Evolutionary conservation across 202 grass and related monocot species (phyloP).

Genomic region (Dendrocalamus latiflorus): DNA sequence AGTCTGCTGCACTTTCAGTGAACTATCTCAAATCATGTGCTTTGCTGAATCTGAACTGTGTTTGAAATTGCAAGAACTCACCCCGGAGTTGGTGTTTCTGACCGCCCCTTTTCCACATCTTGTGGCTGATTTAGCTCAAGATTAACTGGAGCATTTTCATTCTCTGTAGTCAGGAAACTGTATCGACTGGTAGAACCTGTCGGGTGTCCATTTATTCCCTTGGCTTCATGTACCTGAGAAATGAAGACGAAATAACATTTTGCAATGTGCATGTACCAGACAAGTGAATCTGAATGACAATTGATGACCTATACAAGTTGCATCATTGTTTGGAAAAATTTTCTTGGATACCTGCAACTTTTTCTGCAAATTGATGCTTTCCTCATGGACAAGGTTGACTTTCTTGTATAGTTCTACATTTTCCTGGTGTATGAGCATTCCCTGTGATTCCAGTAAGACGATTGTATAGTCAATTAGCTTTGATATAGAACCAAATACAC

Average conservation of each 20-base stretch:
- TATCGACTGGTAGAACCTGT: constrained; percentile 28
- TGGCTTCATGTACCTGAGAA: constrained; percentile 27
- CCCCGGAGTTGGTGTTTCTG: constrained; percentile 34
- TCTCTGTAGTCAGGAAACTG: constrained; percentile 30
- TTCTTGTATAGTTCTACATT: constrained; percentile 62
- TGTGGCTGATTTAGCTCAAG: constrained; percentile 37
- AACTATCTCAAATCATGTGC: neutral
- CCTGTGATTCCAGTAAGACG: constrained; percentile 28
- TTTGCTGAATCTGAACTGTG: neutral
- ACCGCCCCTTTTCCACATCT: neutral
- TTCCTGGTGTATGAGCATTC: constrained; percentile 55
- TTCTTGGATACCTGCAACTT: constrained; percentile 37
- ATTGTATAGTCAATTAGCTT: neutral
- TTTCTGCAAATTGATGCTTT: constrained; percentile 52
- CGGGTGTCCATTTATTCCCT: constrained; percentile 22
- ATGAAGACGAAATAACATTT: constrained; percentile 3
- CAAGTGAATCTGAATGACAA: neutral
- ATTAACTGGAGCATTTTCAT: constrained; percentile 30
- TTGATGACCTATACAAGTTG: neutral
- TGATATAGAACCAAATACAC: neutral
- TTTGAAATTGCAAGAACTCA: constrained; percentile 29
- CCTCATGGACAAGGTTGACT: constrained; percentile 42
- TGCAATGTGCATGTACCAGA: constrained; percentile 1
- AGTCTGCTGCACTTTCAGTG: constrained; percentile 9
- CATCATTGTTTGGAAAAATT: neutral